phyloP scores from a whole-genome alignment of 75 land plant genomes.

The Isoetes taiwanensis region DNA sequence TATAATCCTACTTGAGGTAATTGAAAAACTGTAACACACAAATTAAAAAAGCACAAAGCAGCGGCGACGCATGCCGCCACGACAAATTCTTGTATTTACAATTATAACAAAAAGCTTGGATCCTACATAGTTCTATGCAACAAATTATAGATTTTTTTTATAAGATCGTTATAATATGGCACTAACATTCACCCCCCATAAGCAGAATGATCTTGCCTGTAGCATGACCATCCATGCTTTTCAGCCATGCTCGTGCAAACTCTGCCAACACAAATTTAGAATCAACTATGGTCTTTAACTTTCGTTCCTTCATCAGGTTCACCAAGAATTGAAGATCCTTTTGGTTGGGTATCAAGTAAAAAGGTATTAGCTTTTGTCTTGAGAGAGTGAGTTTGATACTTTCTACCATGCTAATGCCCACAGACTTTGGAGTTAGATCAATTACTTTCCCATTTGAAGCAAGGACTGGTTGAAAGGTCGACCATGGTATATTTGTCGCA shows the following conservation, averaged over 20 bases:
- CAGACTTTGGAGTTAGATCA: constrained; percentile 18
- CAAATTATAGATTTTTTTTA: too few relatives aligned
- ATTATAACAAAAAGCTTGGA: too few relatives aligned
- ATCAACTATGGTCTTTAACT: constrained; percentile 22
- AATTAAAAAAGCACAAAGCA: too few relatives aligned
- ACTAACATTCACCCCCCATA: too few relatives aligned
- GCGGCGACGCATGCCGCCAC: too few relatives aligned
- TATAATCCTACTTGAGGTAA: too few relatives aligned
- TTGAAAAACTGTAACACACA: too few relatives aligned
- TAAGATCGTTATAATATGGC: too few relatives aligned
- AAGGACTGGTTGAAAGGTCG: constrained; percentile 13
- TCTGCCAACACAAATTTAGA: constrained; percentile 9
- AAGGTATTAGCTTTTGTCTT: constrained; percentile 13
- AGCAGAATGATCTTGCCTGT: constrained; percentile 53
- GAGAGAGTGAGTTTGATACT: constrained; percentile 24
- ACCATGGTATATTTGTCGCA: constrained; percentile 10
- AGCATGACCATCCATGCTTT: constrained; percentile 46
- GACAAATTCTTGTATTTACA: too few relatives aligned
- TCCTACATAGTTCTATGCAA: too few relatives aligned
- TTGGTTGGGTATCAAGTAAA: constrained; percentile 3
- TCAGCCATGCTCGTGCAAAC: constrained; percentile 35
- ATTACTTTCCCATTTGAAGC: constrained; percentile 31
- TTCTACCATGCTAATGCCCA: neutral
- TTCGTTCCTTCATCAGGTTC: constrained; percentile 17
- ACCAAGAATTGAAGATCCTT: constrained; percentile 7